A percentile compares a stretch with the other conserved stretches of the same genome.
phyloP scores from a whole-genome alignment of 2,329 filamentous ascomycete species.

The Neobulgaria alba region DNA sequence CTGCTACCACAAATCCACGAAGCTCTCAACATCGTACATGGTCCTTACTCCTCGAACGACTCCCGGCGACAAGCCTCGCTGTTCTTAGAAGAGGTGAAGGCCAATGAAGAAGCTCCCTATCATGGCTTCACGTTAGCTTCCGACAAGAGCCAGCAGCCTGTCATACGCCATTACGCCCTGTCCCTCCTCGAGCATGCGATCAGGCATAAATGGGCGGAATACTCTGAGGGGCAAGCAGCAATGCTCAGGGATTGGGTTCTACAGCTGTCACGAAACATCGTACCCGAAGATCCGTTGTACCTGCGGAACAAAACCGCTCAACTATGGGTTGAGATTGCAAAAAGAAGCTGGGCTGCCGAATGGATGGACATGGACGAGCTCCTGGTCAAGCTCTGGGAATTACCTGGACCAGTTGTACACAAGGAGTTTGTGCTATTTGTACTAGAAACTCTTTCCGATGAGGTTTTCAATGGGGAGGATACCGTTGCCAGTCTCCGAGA shows the following conservation, averaged over 20 bases:
- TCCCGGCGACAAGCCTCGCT: conserved; percentile 72
- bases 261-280: conserved; percentile 64
- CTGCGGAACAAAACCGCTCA: conserved; percentile 89
- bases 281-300: conserved; percentile 67
- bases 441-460: conserved; percentile 86
- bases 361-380: conserved; percentile 93
- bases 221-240: conserved; percentile 57
- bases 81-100: conserved; percentile 82
- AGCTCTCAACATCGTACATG: conserved; percentile 83
- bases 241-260: conserved; percentile 70
- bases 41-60: conserved; percentile 70
- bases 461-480: conserved; percentile 88
- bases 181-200: conserved; percentile 87
- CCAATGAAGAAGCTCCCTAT: conserved; percentile 66
- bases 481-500: conserved; percentile 75
- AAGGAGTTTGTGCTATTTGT: conserved; percentile 85
- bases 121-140: conserved; percentile 79
- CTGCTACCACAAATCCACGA: conserved; percentile 64
- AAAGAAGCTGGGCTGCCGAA: conserved; percentile 82
- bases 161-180: conserved; percentile 88
- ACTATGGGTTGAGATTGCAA: conserved; percentile 90
- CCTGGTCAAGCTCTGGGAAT: conserved; percentile 76
- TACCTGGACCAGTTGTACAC: conserved; percentile 50
- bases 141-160: conserved; percentile 63
- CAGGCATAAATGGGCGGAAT: conserved; percentile 73